These are phyloP conservation scores for Holtermannia corniformis DNA, from an alignment of 768 basidiomycete genomes.

Conservation along the genomic window DNA sequence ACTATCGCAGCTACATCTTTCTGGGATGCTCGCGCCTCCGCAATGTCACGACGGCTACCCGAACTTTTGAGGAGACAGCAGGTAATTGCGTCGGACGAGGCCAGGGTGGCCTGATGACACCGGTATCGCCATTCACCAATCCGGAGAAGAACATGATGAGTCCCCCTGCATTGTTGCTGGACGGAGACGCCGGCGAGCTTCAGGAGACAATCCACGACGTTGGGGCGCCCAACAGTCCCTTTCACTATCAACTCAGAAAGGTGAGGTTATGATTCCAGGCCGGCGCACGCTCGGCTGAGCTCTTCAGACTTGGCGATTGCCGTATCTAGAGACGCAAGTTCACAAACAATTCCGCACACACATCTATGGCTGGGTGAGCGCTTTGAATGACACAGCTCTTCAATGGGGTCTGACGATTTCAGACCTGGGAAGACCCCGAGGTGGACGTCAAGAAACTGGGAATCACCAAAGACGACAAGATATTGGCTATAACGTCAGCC, in stretches of 20 bases:
- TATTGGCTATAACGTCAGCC: conserved; percentile 66
- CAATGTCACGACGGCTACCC: conserved; percentile 51
- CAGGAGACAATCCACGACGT: conserved; percentile 33
- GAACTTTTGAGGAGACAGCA: conserved; percentile 49
- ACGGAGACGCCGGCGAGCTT: not conserved
- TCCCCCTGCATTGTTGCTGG: not conserved
- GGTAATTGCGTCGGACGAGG: conserved; percentile 46
- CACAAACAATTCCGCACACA: conserved; percentile 53
- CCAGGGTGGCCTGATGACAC: conserved; percentile 34
- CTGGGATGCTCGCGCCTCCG: conserved; percentile 58
- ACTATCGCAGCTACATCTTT: conserved; percentile 52
- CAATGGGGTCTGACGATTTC: conserved; percentile 1
- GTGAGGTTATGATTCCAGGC: conserved; percentile 8
- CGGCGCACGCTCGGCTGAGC: not conserved
- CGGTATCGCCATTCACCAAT: conserved; percentile 28
- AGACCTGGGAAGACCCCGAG: conserved; percentile 58
- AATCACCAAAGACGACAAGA: conserved; percentile 53
- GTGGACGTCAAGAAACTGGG: conserved; percentile 60
- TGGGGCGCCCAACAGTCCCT: conserved; percentile 33
- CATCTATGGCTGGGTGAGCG: conserved; percentile 37
- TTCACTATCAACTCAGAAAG: conserved; percentile 39
- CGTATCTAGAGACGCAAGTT: conserved; percentile 59
- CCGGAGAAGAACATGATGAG: conserved; percentile 8
- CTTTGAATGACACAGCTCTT: not conserved
- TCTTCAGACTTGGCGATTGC: conserved; percentile 53